A percentile compares a stretch with the other conserved stretches of the same genome.
phyloP scores from a whole-genome alignment of 306 rosid genomes.

The Luffa aegyptiaca region DNA sequence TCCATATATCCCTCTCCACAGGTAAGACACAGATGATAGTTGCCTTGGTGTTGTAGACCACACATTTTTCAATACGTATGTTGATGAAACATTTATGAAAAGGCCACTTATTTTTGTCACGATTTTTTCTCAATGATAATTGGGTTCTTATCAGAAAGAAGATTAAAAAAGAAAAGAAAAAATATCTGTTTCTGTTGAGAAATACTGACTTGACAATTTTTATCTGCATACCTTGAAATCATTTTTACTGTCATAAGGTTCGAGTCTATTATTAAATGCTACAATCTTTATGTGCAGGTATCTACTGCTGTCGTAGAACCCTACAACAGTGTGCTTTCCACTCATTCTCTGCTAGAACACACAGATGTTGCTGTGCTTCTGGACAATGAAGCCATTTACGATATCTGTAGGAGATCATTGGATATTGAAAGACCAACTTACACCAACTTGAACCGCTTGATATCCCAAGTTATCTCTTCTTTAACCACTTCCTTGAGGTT shows the following conservation, averaged over 20 bases:
- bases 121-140: neutral
- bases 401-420: conserved; percentile 65
- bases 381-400: conserved; percentile 75
- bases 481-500: conserved; percentile 79
- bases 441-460: conserved; percentile 57
- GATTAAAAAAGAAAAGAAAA: neutral
- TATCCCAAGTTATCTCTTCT: conserved; percentile 63
- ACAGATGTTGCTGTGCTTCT: conserved; percentile 63
- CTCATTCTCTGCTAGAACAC: conserved; percentile 60
- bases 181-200: neutral
- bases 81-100: neutral
- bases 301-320: conserved; percentile 87
- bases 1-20: conserved; percentile 75
- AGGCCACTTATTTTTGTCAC: neutral
- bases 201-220: neutral
- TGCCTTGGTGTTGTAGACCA: neutral
- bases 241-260: neutral
- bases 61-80: neutral
- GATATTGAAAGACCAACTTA: conserved; percentile 65
- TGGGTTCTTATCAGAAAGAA: neutral
- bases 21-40: conserved; percentile 19
- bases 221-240: neutral
- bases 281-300: conserved; percentile 30
- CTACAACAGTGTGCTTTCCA: conserved; percentile 66
- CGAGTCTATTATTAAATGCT: neutral